Evolutionary conservation across 2,329 filamentous ascomycete species (phyloP), one percentile per base, ranked within the genome.

Genomic region (Paecilomyces variotii): DNA sequence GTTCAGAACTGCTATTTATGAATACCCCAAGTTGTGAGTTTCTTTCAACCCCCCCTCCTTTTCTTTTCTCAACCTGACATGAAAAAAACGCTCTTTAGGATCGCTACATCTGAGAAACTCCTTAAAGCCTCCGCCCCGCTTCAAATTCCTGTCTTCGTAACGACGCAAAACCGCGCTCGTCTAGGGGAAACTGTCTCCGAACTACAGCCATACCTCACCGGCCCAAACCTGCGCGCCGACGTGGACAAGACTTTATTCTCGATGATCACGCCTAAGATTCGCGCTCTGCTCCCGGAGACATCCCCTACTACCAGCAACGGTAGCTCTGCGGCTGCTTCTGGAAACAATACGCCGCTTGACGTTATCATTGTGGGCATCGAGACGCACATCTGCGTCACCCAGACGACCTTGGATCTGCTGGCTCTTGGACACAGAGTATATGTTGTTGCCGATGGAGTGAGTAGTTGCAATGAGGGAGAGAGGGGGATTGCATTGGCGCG

Each of bases 311-410:
- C 67, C 3, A 49, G 32, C 32, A 51, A 54, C 14, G 39, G 7
- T 32, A 19, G 19, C 19, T 19, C 19, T 19, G 19, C 32, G 32
- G n/a, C n/a, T 19, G 1, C n/a, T 19, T 45, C 39, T 24, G n/a
- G n/a, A 7, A 45, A 45, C 19, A 45, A 45, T 2, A 45, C 39
- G 0, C 70, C 70, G 0, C 76, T 83, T 25, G 82, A 87, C 66
- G 82, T 91, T 56, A 87, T 90, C 57, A 85, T 97, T 62, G 87
- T 96, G 14, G 93, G 93, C 39, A 96, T 97, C 70, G 93, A 97
- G 76, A 84, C 85, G 49, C 93, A 97, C 76, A 94, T 97, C 71
- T 97, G 93, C 79, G 86, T 97, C 30, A 92, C 90, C 61, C 93
- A 97, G 80, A 97, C 93, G 50, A 85, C 90, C 14, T 80, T 97